Evolutionary conservation across 164 flowering plant species (phyloP).

Genomic region (Chimonanthus praecox): DNA sequence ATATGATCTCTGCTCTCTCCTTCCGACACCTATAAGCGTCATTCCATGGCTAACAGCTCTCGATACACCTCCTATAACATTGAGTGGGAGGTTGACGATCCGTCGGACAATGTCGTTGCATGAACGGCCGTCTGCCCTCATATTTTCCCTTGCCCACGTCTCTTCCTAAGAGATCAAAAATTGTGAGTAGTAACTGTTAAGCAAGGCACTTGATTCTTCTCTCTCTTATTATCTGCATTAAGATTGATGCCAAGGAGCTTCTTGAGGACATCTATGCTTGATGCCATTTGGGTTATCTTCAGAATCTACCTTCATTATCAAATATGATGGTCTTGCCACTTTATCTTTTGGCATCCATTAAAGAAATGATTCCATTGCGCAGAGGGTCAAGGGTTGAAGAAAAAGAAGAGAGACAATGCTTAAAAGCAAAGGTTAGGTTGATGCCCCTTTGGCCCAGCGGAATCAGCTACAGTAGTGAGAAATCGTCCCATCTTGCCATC

Average conservation of each 20-base stretch:
- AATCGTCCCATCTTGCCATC: no score
- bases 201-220: not conserved
- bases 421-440: no score
- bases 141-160: conserved; percentile 4
- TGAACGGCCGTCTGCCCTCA: not conserved
- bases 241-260: not conserved
- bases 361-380: not conserved
- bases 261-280: not conserved
- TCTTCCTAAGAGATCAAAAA: not conserved
- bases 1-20: conserved; percentile 20
- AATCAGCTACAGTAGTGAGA: no score
- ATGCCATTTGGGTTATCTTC: not conserved
- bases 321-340: not conserved
- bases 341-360: not conserved
- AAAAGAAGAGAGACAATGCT: no score
- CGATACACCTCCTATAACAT: conserved; percentile 50
- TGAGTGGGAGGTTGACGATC: conserved; percentile 54
- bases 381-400: no score
- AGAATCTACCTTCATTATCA: not conserved
- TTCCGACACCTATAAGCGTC: conserved; percentile 19
- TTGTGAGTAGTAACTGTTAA: not conserved
- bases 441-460: no score
- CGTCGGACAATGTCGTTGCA: conserved; percentile 27
- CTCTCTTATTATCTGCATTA: not conserved
- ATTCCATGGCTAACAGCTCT: conserved; percentile 43